phyloP scores from a whole-genome alignment of 208 protist species.

The Vickermania spadyakhi region DNA sequence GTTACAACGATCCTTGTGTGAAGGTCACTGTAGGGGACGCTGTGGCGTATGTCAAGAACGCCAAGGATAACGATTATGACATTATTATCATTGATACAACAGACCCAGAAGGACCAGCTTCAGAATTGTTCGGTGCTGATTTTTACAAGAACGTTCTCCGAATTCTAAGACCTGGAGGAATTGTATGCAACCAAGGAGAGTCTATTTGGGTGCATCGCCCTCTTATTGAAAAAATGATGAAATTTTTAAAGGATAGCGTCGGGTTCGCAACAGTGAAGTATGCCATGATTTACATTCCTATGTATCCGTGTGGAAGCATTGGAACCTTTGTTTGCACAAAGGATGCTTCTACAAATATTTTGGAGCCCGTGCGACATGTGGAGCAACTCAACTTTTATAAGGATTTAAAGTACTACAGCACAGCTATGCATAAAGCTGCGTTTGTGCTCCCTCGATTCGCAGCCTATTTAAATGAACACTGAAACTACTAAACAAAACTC shows the following conservation, averaged over 20 bases:
- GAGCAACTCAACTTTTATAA: conserved; percentile 56
- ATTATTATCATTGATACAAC: conserved; percentile 95
- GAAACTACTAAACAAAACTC: background rate
- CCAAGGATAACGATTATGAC: conserved; percentile 80
- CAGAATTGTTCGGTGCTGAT: conserved; percentile 71
- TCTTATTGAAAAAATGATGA: conserved; percentile 85
- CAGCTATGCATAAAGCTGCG: conserved; percentile 65
- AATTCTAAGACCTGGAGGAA: conserved; percentile 71
- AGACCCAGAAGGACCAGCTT: conserved; percentile 88
- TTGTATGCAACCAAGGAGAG: conserved; percentile 88
- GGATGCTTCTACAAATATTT: conserved; percentile 37
- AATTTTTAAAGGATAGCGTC: conserved; percentile 65
- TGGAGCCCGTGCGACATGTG: conserved; percentile 50
- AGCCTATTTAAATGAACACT: conserved; percentile 48
- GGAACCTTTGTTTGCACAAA: conserved; percentile 82
- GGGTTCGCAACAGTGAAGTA: conserved; percentile 86
- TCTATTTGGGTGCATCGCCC: conserved; percentile 89
- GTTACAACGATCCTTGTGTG: conserved; percentile 65
- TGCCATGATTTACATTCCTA: conserved; percentile 89
- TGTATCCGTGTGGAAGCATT: conserved; percentile 91
- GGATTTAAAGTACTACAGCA: conserved; percentile 82
- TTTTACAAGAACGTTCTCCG: conserved; percentile 81
- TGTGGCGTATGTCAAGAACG: conserved; percentile 67
- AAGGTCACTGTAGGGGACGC: conserved; percentile 76
- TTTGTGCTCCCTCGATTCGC: conserved; percentile 81